These are phyloP conservation scores for Xylaria multiplex DNA, from an alignment of 2,329 filamentous ascomycete genomes.

Conservation along the genomic window DNA sequence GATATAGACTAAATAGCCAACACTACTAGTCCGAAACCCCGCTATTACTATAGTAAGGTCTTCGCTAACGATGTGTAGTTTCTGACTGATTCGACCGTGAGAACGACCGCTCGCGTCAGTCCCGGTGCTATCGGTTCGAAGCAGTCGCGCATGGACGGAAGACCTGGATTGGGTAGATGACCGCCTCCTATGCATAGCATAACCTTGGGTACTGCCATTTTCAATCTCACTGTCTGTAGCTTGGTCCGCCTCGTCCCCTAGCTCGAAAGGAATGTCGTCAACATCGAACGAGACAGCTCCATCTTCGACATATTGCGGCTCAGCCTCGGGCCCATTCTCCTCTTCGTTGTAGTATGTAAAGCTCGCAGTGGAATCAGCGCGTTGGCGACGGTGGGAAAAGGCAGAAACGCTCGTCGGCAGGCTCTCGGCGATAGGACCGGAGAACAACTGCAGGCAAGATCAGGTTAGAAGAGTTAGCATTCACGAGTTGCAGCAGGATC, in stretches of 20 bases:
- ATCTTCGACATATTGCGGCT: slow-evolving; percentile 53
- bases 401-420: slow-evolving; percentile 94
- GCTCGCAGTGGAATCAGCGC: slow-evolving; percentile 86
- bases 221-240: slow-evolving; percentile 56
- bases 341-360: slow-evolving; percentile 90
- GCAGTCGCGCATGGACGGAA: slow-evolving; percentile 71
- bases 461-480: slow-evolving; percentile 38
- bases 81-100: slow-evolving; percentile 79
- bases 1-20: slow-evolving; percentile 76
- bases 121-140: slow-evolving; percentile 74
- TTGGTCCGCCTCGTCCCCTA: slow-evolving; percentile 48
- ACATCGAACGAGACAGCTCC: slow-evolving; percentile 46
- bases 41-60: slow-evolving; percentile 94
- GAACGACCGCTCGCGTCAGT: slow-evolving; percentile 73
- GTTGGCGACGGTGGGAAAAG: slow-evolving; percentile 83
- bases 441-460: slow-evolving; percentile 71
- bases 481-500: slow-evolving; percentile 7
- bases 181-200: slow-evolving; percentile 66
- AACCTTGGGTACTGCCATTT: slow-evolving; percentile 55
- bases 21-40: slow-evolving; percentile 81
- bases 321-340: slow-evolving; percentile 54
- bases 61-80: slow-evolving; percentile 91
- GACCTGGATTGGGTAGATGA: slow-evolving; percentile 69
- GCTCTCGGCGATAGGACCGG: slow-evolving; percentile 93
- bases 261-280: slow-evolving; percentile 49